phyloP scores from a whole-genome alignment of 2,329 filamentous ascomycete species.

The Teratosphaeria destructans region DNA sequence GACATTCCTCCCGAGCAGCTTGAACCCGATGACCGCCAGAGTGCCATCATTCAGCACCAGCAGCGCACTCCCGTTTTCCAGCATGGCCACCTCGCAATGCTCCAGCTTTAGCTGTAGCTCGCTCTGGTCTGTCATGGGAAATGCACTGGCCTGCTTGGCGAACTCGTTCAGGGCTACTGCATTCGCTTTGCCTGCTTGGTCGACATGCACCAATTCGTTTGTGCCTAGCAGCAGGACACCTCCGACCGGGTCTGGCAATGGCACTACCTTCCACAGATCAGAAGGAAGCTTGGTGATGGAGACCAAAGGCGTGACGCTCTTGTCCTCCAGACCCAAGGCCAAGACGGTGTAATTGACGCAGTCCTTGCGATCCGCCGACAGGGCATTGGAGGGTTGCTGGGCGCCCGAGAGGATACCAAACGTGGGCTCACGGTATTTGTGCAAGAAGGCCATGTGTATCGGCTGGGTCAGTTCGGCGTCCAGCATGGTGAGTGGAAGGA shows the following conservation, averaged over 20 bases:
- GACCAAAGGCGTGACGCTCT: conserved; percentile 82
- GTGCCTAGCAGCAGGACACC: conserved; percentile 76
- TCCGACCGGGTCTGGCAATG: conserved; percentile 76
- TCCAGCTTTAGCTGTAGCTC: conserved; percentile 71
- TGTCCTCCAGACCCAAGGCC: conserved; percentile 85
- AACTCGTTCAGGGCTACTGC: conserved; percentile 90
- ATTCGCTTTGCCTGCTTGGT: conserved; percentile 88
- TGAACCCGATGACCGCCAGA: conserved; percentile 68
- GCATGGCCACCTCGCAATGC: conserved; percentile 63
- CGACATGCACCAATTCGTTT: conserved; percentile 89
- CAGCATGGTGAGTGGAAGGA: conserved; percentile 77
- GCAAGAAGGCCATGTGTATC: conserved; percentile 81
- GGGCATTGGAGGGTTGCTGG: conserved; percentile 58
- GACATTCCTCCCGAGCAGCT: conserved; percentile 80
- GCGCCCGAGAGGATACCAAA: conserved; percentile 87
- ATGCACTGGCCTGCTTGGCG: conserved; percentile 53
- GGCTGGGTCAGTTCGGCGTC: conserved; percentile 81
- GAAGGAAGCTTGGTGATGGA: conserved; percentile 78
- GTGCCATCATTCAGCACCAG: conserved; percentile 67
- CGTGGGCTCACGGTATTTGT: conserved; percentile 95
- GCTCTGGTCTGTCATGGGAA: conserved; percentile 77
- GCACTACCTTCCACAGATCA: conserved; percentile 72
- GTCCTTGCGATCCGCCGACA: conserved; percentile 66
- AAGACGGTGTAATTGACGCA: conserved; percentile 87
- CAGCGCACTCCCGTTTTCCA: conserved; percentile 76